phyloP scores from a whole-genome alignment of 1,284 basidiomycete species.

The Vanrija sp. region DNA sequence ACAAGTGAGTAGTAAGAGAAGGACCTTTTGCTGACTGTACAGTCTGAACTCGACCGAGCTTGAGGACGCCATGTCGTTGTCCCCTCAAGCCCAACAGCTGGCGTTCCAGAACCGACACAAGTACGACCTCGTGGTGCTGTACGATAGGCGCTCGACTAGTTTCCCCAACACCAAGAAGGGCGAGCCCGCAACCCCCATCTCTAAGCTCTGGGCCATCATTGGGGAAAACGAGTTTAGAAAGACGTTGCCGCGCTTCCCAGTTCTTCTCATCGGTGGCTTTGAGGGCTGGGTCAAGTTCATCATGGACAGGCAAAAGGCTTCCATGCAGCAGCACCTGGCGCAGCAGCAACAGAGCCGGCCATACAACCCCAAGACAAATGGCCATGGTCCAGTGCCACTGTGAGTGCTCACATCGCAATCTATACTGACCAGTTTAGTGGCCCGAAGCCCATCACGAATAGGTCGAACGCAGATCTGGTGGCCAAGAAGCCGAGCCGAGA shows the following conservation, averaged over 20 bases:
- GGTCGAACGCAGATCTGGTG: no score
- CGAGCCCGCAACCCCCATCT: conserved; percentile 55
- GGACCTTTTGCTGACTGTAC: conserved; percentile 4
- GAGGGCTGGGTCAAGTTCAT: conserved; percentile 74
- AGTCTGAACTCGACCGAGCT: conserved; percentile 66
- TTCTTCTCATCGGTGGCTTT: conserved; percentile 80
- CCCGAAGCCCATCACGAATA: no score
- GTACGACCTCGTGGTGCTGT: conserved; percentile 86
- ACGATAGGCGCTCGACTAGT: conserved; percentile 66
- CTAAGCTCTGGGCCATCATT: conserved; percentile 63
- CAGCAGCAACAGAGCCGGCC: conserved; percentile 2
- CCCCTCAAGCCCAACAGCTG: conserved; percentile 64
- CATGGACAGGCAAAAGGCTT: conserved; percentile 14
- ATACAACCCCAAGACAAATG: conserved; percentile 11
- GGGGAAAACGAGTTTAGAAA: conserved; percentile 69
- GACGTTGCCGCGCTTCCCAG: conserved; percentile 69
- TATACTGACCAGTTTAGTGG: background rate
- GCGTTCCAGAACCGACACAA: conserved; percentile 76
- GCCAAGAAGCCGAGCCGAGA: conserved; percentile 23
- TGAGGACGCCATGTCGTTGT: conserved; percentile 70
- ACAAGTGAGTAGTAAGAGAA: conserved; percentile 56
- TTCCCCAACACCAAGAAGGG: conserved; percentile 52
- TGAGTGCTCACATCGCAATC: no score
- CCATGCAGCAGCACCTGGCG: background rate
- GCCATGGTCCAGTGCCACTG: background rate